Conservation (phyloP, 768 basidiomycete species). For the Xerocomellus intermedius region DNA sequence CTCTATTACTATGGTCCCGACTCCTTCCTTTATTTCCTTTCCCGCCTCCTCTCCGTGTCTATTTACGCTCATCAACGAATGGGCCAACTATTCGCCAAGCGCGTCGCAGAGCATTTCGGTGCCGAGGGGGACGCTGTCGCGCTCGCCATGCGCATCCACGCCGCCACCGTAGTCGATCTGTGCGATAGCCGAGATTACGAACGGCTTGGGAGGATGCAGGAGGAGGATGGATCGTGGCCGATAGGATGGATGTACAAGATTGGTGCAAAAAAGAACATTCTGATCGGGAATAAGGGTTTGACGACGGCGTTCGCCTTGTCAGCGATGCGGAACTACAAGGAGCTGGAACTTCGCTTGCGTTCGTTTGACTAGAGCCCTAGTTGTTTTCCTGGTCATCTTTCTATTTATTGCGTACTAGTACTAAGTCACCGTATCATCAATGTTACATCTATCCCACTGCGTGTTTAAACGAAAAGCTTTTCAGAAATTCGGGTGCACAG, state of each 20-base stretch:
- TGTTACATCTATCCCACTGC: too few species aligned
- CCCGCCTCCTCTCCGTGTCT: constrained; percentile 19
- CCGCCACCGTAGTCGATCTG: constrained; percentile 9
- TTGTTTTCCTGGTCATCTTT: neutral
- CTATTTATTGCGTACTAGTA: neutral
- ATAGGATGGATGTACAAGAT: constrained; percentile 21
- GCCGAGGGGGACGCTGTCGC: constrained; percentile 18
- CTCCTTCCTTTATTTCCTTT: constrained; percentile 23
- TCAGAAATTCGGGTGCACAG: too few species aligned
- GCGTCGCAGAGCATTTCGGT: constrained; percentile 16
- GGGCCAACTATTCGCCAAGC: constrained; percentile 13
- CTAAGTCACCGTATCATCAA: too few species aligned
- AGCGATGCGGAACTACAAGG: constrained; percentile 13
- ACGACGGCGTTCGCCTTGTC: constrained; percentile 23
- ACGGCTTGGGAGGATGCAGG: constrained; percentile 18
- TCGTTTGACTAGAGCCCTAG: constrained; percentile 10
- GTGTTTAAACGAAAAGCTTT: too few species aligned
- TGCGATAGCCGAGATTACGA: constrained; percentile 17
- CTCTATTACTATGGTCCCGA: constrained; percentile 19
- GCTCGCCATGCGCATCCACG: constrained; percentile 19
- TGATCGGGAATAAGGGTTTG: constrained; percentile 19
- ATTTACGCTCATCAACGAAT: constrained; percentile 14
- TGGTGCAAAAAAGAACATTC: neutral
- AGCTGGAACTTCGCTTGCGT: constrained; percentile 10
- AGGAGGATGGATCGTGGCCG: constrained; percentile 22